Evolutionary conservation across 306 rosid genomes (phyloP), one percentile per base, ranked within the genome.

Genomic region (Acacia melanoxylon): DNA sequence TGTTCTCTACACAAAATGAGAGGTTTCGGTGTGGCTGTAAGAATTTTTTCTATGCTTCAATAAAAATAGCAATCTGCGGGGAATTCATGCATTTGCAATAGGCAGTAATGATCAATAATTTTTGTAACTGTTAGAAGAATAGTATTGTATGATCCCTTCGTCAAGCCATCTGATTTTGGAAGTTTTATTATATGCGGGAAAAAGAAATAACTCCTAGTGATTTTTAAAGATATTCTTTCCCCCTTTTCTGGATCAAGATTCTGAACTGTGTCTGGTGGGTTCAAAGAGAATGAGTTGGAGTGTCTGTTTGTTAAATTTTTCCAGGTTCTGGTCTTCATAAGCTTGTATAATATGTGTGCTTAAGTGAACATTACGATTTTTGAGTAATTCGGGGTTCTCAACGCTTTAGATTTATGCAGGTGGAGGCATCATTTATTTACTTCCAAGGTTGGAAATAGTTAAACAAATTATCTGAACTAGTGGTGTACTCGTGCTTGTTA

Each of bases 1-100:
- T 73, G 94, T 92, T 88, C 94, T 94, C 31, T 94, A 94, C 92
- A 91, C 97, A 85, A 94, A 92, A 82, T 94, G 97, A 94, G 68
- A 58, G 72, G 74, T 2, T 69, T 73, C 20, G 12, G 22, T 13
- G 48, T 78, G 66, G 83, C 76, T 17, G 41, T 68, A 54, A 81
- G 83, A 49, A 67, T 74, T 12, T 80, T 49, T 49, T 54, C 22
- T 65, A 67, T 62, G 76, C 80, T 79, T 71, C 74, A 35, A 58
- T 75, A 29, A 51, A 51, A 77, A 67, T 27, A 81, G 78, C 88
- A 78, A 45, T 72, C 59, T 72, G 72, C 75, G 25, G 71, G 67
- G 72, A 72, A 35, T 54, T 74, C 75, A 67, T 51, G 68, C 35
- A 45, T 88, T 82, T 79, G 83, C 78, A 70, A 42, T 68, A 58